phyloP scores from a whole-genome alignment of 2,329 filamentous ascomycete genomes.

The Alternaria hordeiaustralica region DNA sequence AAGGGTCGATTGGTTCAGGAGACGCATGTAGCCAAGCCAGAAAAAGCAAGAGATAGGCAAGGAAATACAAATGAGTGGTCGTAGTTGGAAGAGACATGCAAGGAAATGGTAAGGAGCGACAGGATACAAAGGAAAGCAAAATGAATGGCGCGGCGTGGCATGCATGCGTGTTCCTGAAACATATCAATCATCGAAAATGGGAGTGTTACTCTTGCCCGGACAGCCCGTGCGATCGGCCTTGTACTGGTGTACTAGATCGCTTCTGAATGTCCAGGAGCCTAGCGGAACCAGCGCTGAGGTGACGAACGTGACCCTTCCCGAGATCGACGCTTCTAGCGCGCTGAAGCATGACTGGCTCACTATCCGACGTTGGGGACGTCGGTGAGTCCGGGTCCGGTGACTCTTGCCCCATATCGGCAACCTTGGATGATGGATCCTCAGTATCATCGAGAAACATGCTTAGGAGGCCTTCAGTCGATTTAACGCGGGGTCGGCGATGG shows the following conservation, averaged over 20 bases:
- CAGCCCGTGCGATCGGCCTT: conserved; percentile 33
- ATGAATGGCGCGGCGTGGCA: conserved; percentile 45
- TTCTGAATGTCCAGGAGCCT: conserved; percentile 70
- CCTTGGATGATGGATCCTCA: conserved; percentile 40
- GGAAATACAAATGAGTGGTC: conserved; percentile 13
- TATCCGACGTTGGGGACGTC: conserved; percentile 38
- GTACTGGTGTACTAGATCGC: conserved; percentile 41
- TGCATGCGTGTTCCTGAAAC: conserved; percentile 27
- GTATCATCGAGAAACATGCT: conserved; percentile 56
- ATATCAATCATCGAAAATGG: conserved; percentile 20
- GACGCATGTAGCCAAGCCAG: conserved; percentile 30
- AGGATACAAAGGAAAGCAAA: conserved; percentile 46
- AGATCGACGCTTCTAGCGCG: conserved; percentile 76
- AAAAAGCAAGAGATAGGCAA: conserved; percentile 14
- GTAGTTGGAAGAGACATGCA: conserved; percentile 30
- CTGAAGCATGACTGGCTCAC: conserved; percentile 52
- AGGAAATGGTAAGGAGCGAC: conserved; percentile 42
- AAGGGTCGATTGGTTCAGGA: conserved; percentile 7
- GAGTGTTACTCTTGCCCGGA: conserved; percentile 30
- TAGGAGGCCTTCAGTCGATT: conserved; percentile 67
- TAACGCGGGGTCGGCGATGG: conserved; percentile 63
- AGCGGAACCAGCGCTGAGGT: conserved; percentile 79
- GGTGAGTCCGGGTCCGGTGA: conserved; percentile 41
- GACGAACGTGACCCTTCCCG: conserved; percentile 69
- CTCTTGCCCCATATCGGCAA: conserved; percentile 34